Base-by-base conservation (phyloP, 495 filamentous ascomycete genomes). In the Neurospora tetraspora region DNA sequence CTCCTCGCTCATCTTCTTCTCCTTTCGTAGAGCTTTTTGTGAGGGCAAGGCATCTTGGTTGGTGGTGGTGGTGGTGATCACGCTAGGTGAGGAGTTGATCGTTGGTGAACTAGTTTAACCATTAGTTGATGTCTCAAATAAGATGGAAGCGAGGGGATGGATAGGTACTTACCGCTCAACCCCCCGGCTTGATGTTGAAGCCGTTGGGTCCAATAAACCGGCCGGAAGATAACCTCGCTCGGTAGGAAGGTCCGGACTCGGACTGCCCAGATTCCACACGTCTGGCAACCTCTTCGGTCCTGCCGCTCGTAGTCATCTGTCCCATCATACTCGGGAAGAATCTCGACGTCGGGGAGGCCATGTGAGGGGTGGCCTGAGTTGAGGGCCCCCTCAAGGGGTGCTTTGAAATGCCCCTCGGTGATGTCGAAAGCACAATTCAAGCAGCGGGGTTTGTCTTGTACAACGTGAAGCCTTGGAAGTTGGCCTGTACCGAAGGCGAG, bases 301-400 rank as follows among this genome's bases (percentile, higher is more conserved):
- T 40, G 14, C 39, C 39, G 39, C 39, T 40, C 39, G 39, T 40
- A 14, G 39, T 61, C 53, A 18, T 61, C 53, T 9, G 53, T 61
- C 4, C 53, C 53, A 61, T 61, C 27, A 34, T 61, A 61, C 27
- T 61, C 53, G 6, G 91, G 90, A 23, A 93, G 79, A 38, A 93
- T 86, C 77, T 92, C 91, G 42, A 93, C 85, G 74, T 91, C 90
- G 0, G 91, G 91, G 47, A 92, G 89, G 12, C 76, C 71, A 61
- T 61, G 53, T 16, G 53, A 61, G 23, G 53, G 53, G 23, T 18
- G 53, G 53, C 53, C 53, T 14, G 53, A 27, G 9, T 20, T 27
- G 9, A 83, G 76, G 4, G 42, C 68, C 36, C 83, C 81, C 0
- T 53, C 23, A 65, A 78, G 73, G 10, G 87, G 77, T 0, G 76